Base-by-base conservation (phyloP, 2,329 filamentous ascomycete species). In the Elsinoe fawcettii region DNA sequence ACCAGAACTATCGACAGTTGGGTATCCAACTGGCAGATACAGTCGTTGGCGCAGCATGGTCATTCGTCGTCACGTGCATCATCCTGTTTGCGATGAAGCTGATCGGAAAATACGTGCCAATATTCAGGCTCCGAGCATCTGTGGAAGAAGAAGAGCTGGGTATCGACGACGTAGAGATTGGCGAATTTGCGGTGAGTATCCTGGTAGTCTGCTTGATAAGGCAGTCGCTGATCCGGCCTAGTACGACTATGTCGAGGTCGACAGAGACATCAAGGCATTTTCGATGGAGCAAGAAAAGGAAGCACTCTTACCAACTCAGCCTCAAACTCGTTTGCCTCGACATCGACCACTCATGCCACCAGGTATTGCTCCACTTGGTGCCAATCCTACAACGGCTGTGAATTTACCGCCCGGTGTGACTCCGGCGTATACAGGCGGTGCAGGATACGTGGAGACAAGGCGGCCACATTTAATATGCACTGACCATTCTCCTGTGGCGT, bases 171-270 rank as follows among this genome's bases (percentile, higher is more conserved):
- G 85, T 87, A 22, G 90, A 96, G 73, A 88, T 95, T 66, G 90
- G 90, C 69, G 90, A 95, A 75, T 95, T 93, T 69, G 90, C 89
- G n/a, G 79, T 80, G 76, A 69, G 78, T 75, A 56, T 43, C 11
- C 6, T 37, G 32, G 16, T 11, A 36, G 8, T 32, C 27, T 11
- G 3, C 11, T 55, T 34, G 36, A n/a, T n/a, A n/a, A n/a, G 36
- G 20, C 16, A 9, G 20, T 44, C 54, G 36, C 56, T 54, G 25
- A 44, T 51, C 44, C 56, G 5, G n/a, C 11, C 47, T 61, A 80
- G 75, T 95, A 95, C 70, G 90, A 95, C 71, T 95, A 95, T 65
- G 88, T 95, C 63, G 90, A 95, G 77, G 77, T 93, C 62, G 86
- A 82, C 18, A 78, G 88, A 61, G 86, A 91, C 64, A 82, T 90